Percentiles rank a stretch among this genome's conserved stretches.
These are phyloP conservation scores for Fraxinus quadrangulata DNA, from an alignment of 257 asterid species.

Conservation along the genomic window DNA sequence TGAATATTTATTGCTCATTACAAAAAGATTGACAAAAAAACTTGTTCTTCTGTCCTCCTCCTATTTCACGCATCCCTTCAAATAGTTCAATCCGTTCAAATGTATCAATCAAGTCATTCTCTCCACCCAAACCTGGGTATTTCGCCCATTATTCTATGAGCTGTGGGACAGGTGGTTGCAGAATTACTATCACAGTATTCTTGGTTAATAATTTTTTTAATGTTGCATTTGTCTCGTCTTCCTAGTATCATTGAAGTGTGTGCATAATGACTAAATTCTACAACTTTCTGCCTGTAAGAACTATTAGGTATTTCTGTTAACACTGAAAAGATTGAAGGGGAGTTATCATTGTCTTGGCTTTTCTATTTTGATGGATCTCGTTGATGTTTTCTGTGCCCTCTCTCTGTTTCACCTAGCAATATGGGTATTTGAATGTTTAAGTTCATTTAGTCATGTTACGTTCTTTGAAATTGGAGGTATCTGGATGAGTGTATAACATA, in stretches of 20 bases:
- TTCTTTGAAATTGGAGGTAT: conserved; percentile 18
- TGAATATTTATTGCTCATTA: conserved; percentile 6
- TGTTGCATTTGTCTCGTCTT: neutral
- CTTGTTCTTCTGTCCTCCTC: neutral
- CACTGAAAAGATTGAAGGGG: no score
- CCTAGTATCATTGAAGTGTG: no score
- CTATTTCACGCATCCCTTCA: neutral
- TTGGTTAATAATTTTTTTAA: neutral
- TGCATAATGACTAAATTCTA: neutral
- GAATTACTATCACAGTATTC: neutral
- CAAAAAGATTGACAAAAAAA: neutral
- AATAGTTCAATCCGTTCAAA: neutral
- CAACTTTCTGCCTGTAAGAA: neutral
- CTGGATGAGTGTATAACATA: neutral
- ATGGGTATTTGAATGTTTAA: conserved; percentile 1
- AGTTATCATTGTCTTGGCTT: neutral
- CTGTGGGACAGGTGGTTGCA: neutral
- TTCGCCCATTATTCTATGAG: neutral
- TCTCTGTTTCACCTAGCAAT: conserved; percentile 10
- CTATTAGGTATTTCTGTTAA: neutral
- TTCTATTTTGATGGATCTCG: neutral
- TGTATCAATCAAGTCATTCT: neutral
- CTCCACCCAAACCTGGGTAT: neutral
- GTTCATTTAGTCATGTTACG: neutral
- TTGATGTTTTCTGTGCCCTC: neutral